phyloP scores from a whole-genome alignment of 192 early-diverging fungal species.

The Mortierella antarctica region DNA sequence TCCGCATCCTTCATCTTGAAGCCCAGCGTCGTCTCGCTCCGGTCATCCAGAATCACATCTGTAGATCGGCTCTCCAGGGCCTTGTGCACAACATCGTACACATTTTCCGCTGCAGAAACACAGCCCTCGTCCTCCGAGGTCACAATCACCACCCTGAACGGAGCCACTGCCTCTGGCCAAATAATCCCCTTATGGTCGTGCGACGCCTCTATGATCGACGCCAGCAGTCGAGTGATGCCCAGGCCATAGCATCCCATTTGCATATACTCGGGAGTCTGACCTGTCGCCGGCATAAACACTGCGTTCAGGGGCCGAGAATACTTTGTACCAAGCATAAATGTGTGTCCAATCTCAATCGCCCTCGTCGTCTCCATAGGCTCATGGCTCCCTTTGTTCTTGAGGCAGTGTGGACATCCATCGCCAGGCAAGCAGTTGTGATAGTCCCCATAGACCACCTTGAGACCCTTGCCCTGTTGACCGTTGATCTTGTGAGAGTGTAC shows the following conservation, averaged over 20 bases:
- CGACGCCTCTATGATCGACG: conserved; percentile 78
- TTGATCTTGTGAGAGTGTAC: neutral
- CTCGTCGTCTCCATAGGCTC: conserved; percentile 53
- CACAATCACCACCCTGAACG: conserved; percentile 75
- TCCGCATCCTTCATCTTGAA: conserved; percentile 86
- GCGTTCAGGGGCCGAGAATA: conserved; percentile 83
- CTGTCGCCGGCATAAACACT: conserved; percentile 43
- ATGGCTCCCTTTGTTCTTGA: conserved; percentile 1
- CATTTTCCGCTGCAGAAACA: conserved; percentile 37
- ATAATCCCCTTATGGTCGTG: conserved; percentile 74
- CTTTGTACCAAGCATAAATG: conserved; percentile 90
- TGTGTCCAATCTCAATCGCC: conserved; percentile 90
- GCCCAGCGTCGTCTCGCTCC: conserved; percentile 71
- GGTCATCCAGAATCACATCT: conserved; percentile 77
- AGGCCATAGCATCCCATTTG: conserved; percentile 96
- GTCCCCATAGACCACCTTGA: conserved; percentile 49
- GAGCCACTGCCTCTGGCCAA: conserved; percentile 87
- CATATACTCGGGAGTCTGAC: conserved; percentile 55
- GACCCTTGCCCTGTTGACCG: neutral
- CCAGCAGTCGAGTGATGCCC: conserved; percentile 84
- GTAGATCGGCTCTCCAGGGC: conserved; percentile 34
- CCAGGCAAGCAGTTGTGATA: conserved; percentile 59
- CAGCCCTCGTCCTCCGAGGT: conserved; percentile 61
- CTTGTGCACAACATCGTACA: conserved; percentile 58
- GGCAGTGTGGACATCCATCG: conserved; percentile 61